Evolutionary conservation across 1,139 yeast species (phyloP).

Genomic region (Scheffersomyces segobiensis): DNA sequence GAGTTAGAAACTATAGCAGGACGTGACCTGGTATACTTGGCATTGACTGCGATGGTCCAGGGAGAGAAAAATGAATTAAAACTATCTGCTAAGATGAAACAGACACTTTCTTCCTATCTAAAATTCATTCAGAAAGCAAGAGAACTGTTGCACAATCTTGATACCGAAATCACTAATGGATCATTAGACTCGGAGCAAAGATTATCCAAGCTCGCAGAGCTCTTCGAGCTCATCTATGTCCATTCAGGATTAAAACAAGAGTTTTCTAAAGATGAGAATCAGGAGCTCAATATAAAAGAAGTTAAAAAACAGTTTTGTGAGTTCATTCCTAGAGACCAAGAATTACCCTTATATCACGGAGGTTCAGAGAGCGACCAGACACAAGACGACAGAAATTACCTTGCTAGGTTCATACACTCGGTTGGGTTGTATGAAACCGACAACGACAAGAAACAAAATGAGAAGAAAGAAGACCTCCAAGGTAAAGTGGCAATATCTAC

Average conservation of each 20-base stretch:
- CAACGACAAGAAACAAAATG: slow-evolving; percentile 11
- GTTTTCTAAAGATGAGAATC: slow-evolving; percentile 26
- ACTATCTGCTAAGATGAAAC: slow-evolving; percentile 13
- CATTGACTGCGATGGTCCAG: not conserved
- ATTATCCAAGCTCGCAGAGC: slow-evolving; percentile 9
- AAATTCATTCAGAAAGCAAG: slow-evolving; percentile 30
- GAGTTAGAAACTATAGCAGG: slow-evolving; percentile 4
- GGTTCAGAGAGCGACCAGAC: slow-evolving; percentile 18
- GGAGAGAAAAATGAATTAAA: slow-evolving; percentile 3
- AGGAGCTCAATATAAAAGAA: slow-evolving; percentile 42
- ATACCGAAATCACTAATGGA: not conserved
- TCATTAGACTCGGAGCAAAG: slow-evolving; percentile 2
- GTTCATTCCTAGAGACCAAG: slow-evolving; percentile 50
- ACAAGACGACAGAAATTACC: slow-evolving; percentile 28
- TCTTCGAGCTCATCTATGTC: slow-evolving; percentile 28
- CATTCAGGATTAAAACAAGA: slow-evolving; percentile 34
- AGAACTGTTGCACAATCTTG: slow-evolving; percentile 7
- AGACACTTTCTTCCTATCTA: slow-evolving; percentile 27
- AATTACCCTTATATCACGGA: slow-evolving; percentile 17
- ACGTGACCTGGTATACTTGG: slow-evolving; percentile 1
- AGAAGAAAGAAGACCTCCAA: slow-evolving; percentile 5
- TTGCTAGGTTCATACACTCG: slow-evolving; percentile 58
- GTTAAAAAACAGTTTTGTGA: slow-evolving; percentile 44
- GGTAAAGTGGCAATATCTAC: slow-evolving; percentile 58
- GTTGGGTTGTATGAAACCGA: slow-evolving; percentile 55